Evolutionary conservation across 164 flowering plant genomes (phyloP), one percentile per base, ranked within the genome.

Genomic region (Vitis riparia): DNA sequence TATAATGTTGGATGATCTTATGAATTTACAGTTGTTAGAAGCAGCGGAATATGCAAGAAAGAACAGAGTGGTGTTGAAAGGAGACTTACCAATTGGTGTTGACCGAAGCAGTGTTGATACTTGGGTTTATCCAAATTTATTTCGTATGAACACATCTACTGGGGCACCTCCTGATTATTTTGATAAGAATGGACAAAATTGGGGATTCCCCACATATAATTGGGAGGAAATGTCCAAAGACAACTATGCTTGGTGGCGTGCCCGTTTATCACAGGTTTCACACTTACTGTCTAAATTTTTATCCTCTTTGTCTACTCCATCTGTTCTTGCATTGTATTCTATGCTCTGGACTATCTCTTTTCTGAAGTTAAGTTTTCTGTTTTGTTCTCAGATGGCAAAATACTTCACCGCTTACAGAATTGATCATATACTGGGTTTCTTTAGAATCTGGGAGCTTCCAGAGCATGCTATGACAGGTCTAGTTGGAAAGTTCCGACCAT

Each of bases 171-270:
- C 97, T 1, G 97, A 94, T 82, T 94, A 89, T 79, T 94, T 91
- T 80, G 95, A 91, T 73, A 91, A 89, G 83, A 92, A 92, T 83
- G 97, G 98, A 49, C 98, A 94, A 75, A 94, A 94, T 66, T 92
- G 98, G 97, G 97, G 97, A 66, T 94, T 94, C 71, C 97, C 97
- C 13, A 94, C 97, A 63, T 92, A 94, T 77, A 94, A 92, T 68
- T 94, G 97, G 97, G 97, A 94, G 80, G 98, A 94, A 82, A 92
- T 94, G 97, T 86, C 95, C 44, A 94, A 92, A 75, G 97, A 94
- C 75, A 91, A 91, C 72, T 95, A 93, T 88, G 96, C 83, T 68
- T 95, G 99, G 99, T 95, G 99, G 99, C 91, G 99, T 75, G 89
- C 85, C 78, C 98, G 97, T 72, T 73, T 91, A 65, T 75, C 97